A percentile compares a stretch with the other conserved stretches of the same genome.
phyloP scores from a whole-genome alignment of 768 basidiomycete species.

The Lactarius indigo region DNA sequence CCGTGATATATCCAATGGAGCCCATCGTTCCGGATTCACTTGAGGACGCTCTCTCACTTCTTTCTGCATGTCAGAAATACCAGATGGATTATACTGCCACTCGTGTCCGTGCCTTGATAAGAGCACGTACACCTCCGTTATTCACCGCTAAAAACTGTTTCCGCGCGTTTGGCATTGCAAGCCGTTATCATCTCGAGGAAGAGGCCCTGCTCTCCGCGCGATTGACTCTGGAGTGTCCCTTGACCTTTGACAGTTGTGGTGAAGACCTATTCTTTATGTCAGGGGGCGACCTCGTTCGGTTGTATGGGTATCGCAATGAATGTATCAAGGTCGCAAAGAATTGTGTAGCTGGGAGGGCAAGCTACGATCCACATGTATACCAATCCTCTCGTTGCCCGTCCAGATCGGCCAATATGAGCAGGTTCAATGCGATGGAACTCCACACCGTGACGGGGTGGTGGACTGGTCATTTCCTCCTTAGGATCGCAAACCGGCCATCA shows the following conservation, averaged over 20 bases:
- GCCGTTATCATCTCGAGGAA: slow-evolving; percentile 7
- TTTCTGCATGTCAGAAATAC: slow-evolving; percentile 16
- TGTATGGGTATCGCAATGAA: not conserved
- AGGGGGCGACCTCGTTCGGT: slow-evolving; percentile 1
- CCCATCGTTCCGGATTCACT: not conserved
- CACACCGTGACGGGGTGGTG: slow-evolving; percentile 4
- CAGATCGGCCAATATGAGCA: not conserved
- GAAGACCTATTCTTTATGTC: slow-evolving; percentile 11
- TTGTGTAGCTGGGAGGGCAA: not conserved
- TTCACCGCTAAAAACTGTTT: not conserved
- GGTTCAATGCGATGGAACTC: too few species aligned
- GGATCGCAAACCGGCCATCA: not conserved
- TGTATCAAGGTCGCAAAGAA: not conserved
- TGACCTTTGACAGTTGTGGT: slow-evolving; percentile 2
- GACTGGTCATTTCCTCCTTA: not conserved
- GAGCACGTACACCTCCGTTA: not conserved
- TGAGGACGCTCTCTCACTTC: slow-evolving; percentile 3
- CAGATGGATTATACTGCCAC: slow-evolving; percentile 1
- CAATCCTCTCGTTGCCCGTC: too few species aligned
- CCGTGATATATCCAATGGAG: not conserved
- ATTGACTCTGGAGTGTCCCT: not conserved
- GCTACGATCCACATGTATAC: too few species aligned
- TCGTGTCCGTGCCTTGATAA: not conserved
- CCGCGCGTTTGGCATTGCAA: slow-evolving; percentile 12
- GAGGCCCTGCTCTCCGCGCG: slow-evolving; percentile 3